Base-by-base conservation (phyloP, 441 rosid species). In the Corymbia calophylla region DNA sequence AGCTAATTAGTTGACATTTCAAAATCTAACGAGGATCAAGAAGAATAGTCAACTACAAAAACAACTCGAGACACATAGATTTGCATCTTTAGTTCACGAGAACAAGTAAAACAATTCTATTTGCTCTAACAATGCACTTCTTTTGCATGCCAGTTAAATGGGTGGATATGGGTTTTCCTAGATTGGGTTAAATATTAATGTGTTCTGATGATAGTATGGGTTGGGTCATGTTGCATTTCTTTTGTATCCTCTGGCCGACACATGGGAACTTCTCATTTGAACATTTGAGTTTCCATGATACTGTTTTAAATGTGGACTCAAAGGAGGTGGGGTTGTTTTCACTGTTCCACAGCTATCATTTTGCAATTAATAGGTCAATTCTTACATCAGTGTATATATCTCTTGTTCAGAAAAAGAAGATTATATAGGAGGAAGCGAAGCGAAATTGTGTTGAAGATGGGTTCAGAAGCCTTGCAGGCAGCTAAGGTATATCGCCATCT, bases 401-500 rank as follows among this genome's bases (percentile, higher is more conserved):
- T 11, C 51, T 82, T 25, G 19, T 55, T 29, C 49, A 14, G 87
- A 70, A 86, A 81, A 80, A 14, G 51, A 81, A 31, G 44, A 55
- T n/a, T 53, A 39, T 31, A 53, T 6, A 2, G 88, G 55, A 53
- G 87, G 15, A 39, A 87, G 16, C 25, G 17, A 31, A 15, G 21
- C 4, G 32, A 89, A 87, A 87, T 77, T 66, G 73, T 64, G 29
- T 62, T 90, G 86, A 89, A 90, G 93, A 95, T 94, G 96, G 91
- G 94, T 89, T 90, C 89, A 14, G 94, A 93, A 90, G 92, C 87
- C 86, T 87, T 91, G 91, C 89, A 88, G 91, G 95, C 94, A 84
- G 92, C 95, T 62, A 95, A 90, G 93, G 95, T 91, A 15, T 96
- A 94, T 88, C 95, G 97, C 55, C 92, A 92, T n/a, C 96, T 98